A percentile compares a stretch with the other conserved stretches of the same genome.
Evolutionary conservation across 1,284 basidiomycete species (phyloP).

Genomic region (Sanghuangporus weigelae): DNA sequence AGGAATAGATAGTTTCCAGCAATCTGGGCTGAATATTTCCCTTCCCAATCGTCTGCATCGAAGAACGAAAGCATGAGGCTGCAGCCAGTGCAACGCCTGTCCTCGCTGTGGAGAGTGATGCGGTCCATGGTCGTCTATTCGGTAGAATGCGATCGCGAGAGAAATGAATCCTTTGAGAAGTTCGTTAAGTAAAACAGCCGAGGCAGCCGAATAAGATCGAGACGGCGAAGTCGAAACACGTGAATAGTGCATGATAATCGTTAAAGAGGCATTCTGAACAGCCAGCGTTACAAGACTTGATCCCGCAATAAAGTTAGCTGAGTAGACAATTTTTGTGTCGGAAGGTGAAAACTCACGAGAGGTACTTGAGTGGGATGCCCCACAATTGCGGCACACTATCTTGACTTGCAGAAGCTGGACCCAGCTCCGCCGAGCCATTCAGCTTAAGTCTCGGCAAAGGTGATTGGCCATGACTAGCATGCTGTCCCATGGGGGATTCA

Average conservation of each 20-base stretch:
- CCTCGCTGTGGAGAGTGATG: constrained; percentile 26
- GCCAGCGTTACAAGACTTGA: constrained; percentile 85
- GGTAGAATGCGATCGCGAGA: constrained; percentile 61
- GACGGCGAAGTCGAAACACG: constrained; percentile 76
- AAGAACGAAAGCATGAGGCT: constrained; percentile 38
- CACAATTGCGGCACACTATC: constrained; percentile 31
- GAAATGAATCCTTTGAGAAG: constrained; percentile 91
- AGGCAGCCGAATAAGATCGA: constrained; percentile 84
- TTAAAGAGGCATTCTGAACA: constrained; percentile 92
- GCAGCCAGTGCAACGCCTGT: constrained; percentile 8
- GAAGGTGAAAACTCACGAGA: constrained; percentile 42
- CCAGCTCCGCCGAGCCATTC: constrained; percentile 7
- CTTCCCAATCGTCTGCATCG: constrained; percentile 47
- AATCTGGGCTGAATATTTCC: constrained; percentile 74
- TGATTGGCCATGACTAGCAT: not conserved
- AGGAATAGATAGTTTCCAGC: constrained; percentile 96
- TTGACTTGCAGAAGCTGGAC: not conserved
- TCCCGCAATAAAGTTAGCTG: not conserved
- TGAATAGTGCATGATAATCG: constrained; percentile 96
- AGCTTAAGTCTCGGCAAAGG: constrained; percentile 13
- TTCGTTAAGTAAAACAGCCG: constrained; percentile 92
- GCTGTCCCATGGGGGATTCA: constrained; percentile 2
- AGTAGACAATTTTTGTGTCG: constrained; percentile 3
- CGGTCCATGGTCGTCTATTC: constrained; percentile 36
- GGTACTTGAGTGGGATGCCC: constrained; percentile 57